A percentile compares a stretch with the other conserved stretches of the same genome.
phyloP scores from a whole-genome alignment of 306 rosid genomes.

The Pueraria montana region DNA sequence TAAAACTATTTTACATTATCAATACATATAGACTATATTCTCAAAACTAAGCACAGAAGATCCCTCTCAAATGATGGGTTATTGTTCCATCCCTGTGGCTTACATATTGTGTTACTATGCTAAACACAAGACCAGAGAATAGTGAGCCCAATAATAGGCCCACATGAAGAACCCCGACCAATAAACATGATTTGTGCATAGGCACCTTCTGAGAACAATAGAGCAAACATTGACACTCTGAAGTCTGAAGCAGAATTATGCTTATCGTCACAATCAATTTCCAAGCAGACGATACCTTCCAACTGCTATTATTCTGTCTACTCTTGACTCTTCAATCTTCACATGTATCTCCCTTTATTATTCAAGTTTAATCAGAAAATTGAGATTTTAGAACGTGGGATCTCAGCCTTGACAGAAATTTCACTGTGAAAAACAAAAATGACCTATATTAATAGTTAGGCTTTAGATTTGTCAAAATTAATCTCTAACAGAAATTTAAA shows the following conservation, averaged over 20 bases:
- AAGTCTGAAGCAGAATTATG: not conserved
- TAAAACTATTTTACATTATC: no score
- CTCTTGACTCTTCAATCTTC: not conserved
- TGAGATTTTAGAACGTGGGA: not conserved
- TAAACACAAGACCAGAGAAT: no score
- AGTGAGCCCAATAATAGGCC: not conserved
- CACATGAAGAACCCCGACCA: not conserved
- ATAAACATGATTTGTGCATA: not conserved
- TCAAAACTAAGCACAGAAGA: no score
- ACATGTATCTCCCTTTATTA: not conserved
- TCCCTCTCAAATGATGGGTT: no score
- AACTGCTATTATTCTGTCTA: not conserved
- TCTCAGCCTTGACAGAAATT: not conserved
- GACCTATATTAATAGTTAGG: no score
- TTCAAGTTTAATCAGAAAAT: not conserved
- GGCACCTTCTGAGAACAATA: not conserved
- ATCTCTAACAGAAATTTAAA: not conserved
- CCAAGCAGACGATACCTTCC: not conserved
- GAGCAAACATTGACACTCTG: not conserved
- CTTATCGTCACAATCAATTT: conserved; percentile 11
- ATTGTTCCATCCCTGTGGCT: not conserved
- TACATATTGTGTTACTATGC: not conserved
- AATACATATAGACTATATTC: no score
- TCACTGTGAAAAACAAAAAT: not conserved
- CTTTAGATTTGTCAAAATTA: no score